Evolutionary conservation across 768 basidiomycete species (phyloP).

Genomic region (Rhizopogon rudus): DNA sequence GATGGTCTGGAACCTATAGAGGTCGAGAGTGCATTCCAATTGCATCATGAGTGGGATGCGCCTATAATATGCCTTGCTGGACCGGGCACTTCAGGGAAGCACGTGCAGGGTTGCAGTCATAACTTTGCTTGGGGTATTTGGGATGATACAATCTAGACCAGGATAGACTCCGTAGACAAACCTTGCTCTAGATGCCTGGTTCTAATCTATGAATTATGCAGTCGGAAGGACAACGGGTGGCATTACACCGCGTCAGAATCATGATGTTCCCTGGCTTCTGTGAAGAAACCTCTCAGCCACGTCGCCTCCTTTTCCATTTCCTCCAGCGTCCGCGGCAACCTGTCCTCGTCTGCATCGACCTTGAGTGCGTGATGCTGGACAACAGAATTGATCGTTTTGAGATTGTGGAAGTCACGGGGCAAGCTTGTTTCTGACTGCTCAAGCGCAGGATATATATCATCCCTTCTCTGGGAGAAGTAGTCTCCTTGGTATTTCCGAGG

Average conservation of each 20-base stretch:
- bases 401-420: constrained; percentile 29
- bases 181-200: neutral
- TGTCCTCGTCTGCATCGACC: constrained; percentile 68
- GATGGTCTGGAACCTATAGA: constrained; percentile 29
- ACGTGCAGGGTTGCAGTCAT: constrained; percentile 36
- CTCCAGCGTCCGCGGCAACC: constrained; percentile 53
- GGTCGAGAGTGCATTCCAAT: constrained; percentile 24
- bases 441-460: constrained; percentile 76
- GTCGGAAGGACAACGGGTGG: neutral
- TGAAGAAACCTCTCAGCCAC: constrained; percentile 61
- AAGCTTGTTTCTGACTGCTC: constrained; percentile 60
- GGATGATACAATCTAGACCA: constrained; percentile 26
- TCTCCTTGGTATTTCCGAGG: constrained; percentile 75
- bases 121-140: constrained; percentile 26
- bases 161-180: neutral
- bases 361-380: constrained; percentile 35
- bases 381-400: constrained; percentile 15
- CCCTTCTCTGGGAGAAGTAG: constrained; percentile 55
- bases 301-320: constrained; percentile 81
- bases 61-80: constrained; percentile 40
- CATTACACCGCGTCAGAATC: neutral
- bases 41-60: constrained; percentile 8
- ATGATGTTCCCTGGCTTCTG: neutral
- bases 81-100: constrained; percentile 15
- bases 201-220: neutral